Conservation (phyloP, 495 filamentous ascomycete species). For the Echria macrotheca region DNA sequence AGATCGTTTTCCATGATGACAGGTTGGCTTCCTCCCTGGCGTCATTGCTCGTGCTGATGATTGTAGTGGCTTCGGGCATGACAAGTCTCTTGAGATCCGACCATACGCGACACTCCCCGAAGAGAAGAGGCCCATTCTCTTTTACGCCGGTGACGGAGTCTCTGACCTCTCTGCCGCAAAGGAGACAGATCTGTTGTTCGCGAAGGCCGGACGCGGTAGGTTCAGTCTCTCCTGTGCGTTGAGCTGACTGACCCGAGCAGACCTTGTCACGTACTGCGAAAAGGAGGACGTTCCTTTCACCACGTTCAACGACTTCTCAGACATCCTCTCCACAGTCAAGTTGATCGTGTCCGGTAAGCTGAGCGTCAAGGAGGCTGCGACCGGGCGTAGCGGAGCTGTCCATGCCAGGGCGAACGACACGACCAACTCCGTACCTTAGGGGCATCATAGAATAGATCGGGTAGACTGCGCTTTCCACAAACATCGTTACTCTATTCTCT, state of each 20-base stretch:
- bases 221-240: no score
- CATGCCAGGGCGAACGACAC: background rate
- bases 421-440: background rate
- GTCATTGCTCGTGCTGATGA: no score
- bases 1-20: slow-evolving; percentile 81
- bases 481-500: slow-evolving; percentile 46
- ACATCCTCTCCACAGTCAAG: slow-evolving; percentile 67
- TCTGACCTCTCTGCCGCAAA: slow-evolving; percentile 82
- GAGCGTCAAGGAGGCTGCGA: slow-evolving; percentile 40
- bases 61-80: slow-evolving; percentile 80
- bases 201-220: slow-evolving; percentile 82
- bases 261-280: slow-evolving; percentile 78
- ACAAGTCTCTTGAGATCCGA: slow-evolving; percentile 84
- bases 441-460: background rate
- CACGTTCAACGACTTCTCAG: slow-evolving; percentile 69
- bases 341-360: slow-evolving; percentile 62
- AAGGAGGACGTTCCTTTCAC: slow-evolving; percentile 74
- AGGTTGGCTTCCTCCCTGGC: no score
- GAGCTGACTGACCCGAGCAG: slow-evolving; percentile 41
- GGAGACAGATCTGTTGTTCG: slow-evolving; percentile 85
- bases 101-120: slow-evolving; percentile 71
- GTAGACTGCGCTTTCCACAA: background rate
- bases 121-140: slow-evolving; percentile 61
- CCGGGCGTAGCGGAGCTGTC: slow-evolving; percentile 18
- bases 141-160: slow-evolving; percentile 89